Evolutionary conservation across 2,329 filamentous ascomycete genomes (phyloP).

Genomic region (Berkeleyomyces rouxiae): DNA sequence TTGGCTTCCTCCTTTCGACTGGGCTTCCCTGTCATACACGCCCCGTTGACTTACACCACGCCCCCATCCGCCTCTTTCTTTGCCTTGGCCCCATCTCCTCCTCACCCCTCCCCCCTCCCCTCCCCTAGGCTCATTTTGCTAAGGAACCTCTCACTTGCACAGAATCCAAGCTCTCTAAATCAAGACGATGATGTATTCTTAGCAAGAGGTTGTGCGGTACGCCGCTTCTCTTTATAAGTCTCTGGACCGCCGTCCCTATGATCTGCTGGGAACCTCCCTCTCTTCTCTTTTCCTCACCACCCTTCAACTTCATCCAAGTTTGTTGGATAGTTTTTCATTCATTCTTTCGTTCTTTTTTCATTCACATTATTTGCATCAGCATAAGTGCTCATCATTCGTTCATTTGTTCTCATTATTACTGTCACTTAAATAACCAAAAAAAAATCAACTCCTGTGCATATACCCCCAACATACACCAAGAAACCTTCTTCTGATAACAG

Average conservation of each 20-base stretch:
- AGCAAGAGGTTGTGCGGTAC: not conserved
- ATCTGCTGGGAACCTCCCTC: not conserved
- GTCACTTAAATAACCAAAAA: not conserved
- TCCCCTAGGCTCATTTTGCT: not conserved
- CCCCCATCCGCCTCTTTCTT: too few species aligned
- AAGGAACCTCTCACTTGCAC: not conserved
- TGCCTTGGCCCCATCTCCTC: not conserved
- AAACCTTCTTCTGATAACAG: too few species aligned
- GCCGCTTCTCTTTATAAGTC: not conserved
- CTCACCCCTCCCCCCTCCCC: not conserved
- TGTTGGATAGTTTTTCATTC: not conserved
- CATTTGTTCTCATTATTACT: not conserved
- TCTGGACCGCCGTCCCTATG: not conserved
- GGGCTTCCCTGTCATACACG: not conserved
- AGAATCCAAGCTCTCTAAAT: not conserved
- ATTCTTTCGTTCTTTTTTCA: constrained; percentile 1
- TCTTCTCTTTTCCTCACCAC: not conserved
- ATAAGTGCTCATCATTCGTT: not conserved
- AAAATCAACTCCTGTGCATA: not conserved
- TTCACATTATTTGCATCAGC: not conserved
- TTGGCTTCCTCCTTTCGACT: not conserved
- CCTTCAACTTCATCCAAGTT: not conserved
- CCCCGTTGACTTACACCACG: too few species aligned
- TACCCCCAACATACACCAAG: too few species aligned
- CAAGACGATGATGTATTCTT: not conserved